These are phyloP conservation scores for Saccharum spontaneum DNA, from an alignment of 176 grass and related monocot genomes.

Conservation along the genomic window DNA sequence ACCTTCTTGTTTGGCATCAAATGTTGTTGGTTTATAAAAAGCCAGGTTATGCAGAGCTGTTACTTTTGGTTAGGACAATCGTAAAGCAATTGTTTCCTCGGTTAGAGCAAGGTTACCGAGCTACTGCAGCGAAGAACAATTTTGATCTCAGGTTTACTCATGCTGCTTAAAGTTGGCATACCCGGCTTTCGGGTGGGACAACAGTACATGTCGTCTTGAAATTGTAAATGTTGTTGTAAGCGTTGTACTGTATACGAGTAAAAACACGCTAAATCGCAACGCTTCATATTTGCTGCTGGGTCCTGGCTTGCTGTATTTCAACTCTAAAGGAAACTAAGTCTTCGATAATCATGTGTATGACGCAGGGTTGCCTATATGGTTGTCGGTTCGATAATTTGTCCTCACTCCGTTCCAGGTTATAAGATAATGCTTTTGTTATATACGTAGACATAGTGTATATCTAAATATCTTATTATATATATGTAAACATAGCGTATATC, in stretches of 20 bases:
- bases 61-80: background rate
- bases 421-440: no score
- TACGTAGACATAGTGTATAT: no score
- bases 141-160: background rate
- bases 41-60: background rate
- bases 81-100: no score
- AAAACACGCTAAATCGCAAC: background rate
- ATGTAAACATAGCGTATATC: no score
- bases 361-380: no score
- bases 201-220: background rate
- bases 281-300: background rate
- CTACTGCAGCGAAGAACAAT: background rate
- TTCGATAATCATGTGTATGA: background rate
- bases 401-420: no score
- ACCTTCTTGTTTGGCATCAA: slow-evolving; percentile 4
- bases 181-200: background rate
- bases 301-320: background rate
- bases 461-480: no score
- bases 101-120: background rate
- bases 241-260: background rate
- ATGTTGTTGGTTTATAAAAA: background rate
- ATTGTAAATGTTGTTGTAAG: background rate
- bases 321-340: background rate
- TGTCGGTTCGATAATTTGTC: no score
- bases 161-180: background rate